Evolutionary conservation across 2,329 filamentous ascomycete species (phyloP).

Genomic region (Aureobasidium sp.): DNA sequence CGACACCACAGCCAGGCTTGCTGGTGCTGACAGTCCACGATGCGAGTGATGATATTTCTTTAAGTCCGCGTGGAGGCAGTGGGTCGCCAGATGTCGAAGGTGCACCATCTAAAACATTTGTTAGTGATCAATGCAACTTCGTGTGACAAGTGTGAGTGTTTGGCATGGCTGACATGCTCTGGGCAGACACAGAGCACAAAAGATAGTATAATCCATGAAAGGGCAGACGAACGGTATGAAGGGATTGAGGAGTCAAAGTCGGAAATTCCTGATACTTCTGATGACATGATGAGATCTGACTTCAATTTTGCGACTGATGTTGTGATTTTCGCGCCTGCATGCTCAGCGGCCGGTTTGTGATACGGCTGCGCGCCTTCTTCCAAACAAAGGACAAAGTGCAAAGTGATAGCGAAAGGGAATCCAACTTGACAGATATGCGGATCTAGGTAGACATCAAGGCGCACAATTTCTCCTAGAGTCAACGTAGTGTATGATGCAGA

Average conservation of each 20-base stretch:
- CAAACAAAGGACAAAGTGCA: neutral
- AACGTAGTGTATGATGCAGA: too few relatives aligned
- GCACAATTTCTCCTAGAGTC: neutral
- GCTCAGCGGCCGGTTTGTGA: neutral
- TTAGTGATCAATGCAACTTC: neutral
- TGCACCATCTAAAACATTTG: neutral
- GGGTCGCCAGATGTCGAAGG: neutral
- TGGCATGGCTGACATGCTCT: neutral
- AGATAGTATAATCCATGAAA: neutral
- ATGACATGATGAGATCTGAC: neutral
- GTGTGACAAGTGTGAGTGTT: neutral
- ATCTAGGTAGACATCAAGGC: neutral
- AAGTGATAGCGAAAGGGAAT: neutral
- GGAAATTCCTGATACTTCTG: neutral
- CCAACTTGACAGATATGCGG: neutral
- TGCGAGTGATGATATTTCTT: conserved; percentile 78
- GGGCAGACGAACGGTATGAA: neutral
- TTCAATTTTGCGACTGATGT: neutral
- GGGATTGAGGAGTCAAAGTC: neutral
- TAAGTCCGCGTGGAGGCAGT: conserved; percentile 46
- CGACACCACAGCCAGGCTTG: conserved; percentile 73
- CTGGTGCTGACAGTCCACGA: conserved; percentile 76
- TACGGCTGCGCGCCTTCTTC: neutral
- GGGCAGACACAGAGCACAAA: neutral
- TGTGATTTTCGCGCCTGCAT: neutral